A percentile compares a stretch with the other conserved stretches of the same genome.
These are phyloP conservation scores for Dactylellina cionopaga DNA, from an alignment of 2,329 filamentous ascomycete genomes.

Conservation along the genomic window DNA sequence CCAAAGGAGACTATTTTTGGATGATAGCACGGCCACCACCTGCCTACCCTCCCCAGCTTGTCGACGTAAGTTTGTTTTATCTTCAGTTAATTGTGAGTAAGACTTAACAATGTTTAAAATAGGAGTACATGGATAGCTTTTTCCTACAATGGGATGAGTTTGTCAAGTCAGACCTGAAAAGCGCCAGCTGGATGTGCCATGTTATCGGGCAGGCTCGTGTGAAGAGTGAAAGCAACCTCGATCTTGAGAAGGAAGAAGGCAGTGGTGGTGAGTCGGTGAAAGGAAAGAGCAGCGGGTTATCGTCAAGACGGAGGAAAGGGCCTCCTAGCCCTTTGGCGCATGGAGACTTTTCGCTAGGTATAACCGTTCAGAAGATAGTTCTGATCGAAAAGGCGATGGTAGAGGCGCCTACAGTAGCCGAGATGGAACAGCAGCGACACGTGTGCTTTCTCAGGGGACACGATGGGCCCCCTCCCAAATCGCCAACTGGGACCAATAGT, in stretches of 20 bases:
- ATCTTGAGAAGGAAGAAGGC: slow-evolving; percentile 30
- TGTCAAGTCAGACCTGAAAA: slow-evolving; percentile 45
- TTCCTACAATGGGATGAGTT: slow-evolving; percentile 52
- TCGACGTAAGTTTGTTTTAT: slow-evolving; percentile 26
- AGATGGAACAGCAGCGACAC: slow-evolving; percentile 46
- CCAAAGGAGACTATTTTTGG: slow-evolving; percentile 51
- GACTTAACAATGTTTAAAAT: neutral
- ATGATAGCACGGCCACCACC: slow-evolving; percentile 48
- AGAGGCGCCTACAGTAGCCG: slow-evolving; percentile 41
- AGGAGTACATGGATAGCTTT: slow-evolving; percentile 53
- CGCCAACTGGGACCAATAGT: slow-evolving; percentile 40
- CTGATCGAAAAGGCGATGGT: slow-evolving; percentile 45
- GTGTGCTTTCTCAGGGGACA: slow-evolving; percentile 49
- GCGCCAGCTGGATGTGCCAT: slow-evolving; percentile 47
- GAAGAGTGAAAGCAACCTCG: slow-evolving; percentile 41
- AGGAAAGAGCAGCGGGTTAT: slow-evolving; percentile 35
- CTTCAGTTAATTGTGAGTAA: neutral
- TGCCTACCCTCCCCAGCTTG: slow-evolving; percentile 49
- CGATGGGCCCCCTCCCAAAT: slow-evolving; percentile 36
- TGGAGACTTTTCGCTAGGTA: slow-evolving; percentile 52
- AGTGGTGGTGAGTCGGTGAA: slow-evolving; percentile 25
- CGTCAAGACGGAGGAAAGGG: slow-evolving; percentile 34
- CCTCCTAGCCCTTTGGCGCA: slow-evolving; percentile 33
- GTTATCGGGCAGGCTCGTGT: slow-evolving; percentile 50
- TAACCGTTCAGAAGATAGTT: slow-evolving; percentile 52